These are phyloP conservation scores for Pyrus hybrid DNA, from an alignment of 331 rosid species.

Conservation along the genomic window DNA sequence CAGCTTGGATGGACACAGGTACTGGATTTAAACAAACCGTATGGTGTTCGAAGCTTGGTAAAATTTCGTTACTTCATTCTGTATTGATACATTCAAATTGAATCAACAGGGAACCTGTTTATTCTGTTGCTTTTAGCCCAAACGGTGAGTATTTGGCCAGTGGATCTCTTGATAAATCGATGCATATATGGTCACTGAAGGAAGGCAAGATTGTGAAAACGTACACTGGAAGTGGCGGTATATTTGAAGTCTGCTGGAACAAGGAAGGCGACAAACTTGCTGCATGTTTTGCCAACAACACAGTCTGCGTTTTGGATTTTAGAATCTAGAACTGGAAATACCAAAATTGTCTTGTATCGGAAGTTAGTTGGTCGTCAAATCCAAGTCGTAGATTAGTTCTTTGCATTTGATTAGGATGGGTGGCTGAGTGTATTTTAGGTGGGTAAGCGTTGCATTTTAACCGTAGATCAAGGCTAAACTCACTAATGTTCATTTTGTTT, in stretches of 20 bases:
- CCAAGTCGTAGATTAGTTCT: slow-evolving; percentile 1
- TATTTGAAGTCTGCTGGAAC: slow-evolving; percentile 96
- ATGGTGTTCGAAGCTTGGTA: not conserved
- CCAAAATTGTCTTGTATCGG: not conserved
- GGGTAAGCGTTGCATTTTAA: not conserved
- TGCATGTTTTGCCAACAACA: slow-evolving; percentile 85
- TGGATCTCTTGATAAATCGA: slow-evolving; percentile 80
- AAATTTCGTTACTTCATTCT: not conserved
- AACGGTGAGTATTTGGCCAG: slow-evolving; percentile 88
- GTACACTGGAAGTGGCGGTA: slow-evolving; percentile 69
- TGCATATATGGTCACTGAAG: slow-evolving; percentile 91
- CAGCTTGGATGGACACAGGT: slow-evolving; percentile 88
- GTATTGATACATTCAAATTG: slow-evolving; percentile 1
- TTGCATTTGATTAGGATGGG: not conserved
- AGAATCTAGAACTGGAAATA: slow-evolving; percentile 46
- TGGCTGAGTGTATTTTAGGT: not conserved
- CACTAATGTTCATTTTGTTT: not conserved
- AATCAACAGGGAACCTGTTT: slow-evolving; percentile 70
- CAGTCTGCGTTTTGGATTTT: slow-evolving; percentile 86
- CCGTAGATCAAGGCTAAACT: not conserved
- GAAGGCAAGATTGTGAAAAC: slow-evolving; percentile 81
- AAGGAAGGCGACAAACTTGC: slow-evolving; percentile 93
- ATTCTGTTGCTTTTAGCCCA: slow-evolving; percentile 94
- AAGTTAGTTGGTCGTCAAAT: slow-evolving; percentile 12
- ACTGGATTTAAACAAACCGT: not conserved